Base-by-base conservation (phyloP, 139 green algal genomes). In the Closterium sp. region DNA sequence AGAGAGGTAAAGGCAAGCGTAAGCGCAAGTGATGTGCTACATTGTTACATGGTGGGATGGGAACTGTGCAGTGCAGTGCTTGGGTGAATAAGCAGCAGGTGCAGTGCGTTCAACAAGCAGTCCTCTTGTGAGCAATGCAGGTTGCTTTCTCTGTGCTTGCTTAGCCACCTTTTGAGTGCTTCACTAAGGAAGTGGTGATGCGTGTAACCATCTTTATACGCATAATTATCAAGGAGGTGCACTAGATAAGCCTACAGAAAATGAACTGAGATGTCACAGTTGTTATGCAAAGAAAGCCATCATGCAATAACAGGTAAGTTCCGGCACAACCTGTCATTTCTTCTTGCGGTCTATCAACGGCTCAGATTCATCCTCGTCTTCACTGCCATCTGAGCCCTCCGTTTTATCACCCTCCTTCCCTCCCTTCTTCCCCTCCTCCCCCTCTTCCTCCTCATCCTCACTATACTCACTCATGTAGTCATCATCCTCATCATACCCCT, bases 381-480 rank as follows among this genome's bases (percentile, higher is more conserved):
- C 62, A 79, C 62, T 79, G 62, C 62, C 62, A 79, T 79, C 62
- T 4, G 62, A 89, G 22, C 88, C 50, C 29, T 31, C 88, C 30
- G 73, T 24, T 92, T 89, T 89, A 19, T 89, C 89, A 28, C 31
- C 89, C 84, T 27, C 30, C n/a, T 90, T n/a, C 89, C 89, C 27
- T 90, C 27, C 62, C 17, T 79, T 79, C 62, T 79, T 79, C 62
- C 62, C 62, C 62, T 79, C 62, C 90, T 70, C 90, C 32, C 31
- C 90, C 22, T 92, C 90, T 34, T 42, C 38, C 90, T 92, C 90
- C 85, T 92, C 91, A 10, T 94, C 91, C 30, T 94, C 91, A 34
- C 89, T 94, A 31, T 94, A 93, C 88, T 94, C 91, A 9, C 91
- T 94, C 30, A 94, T 91, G 21, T 94, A 89, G 19, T 94, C 89